Percentiles rank a stretch among this genome's conserved stretches.
Evolutionary conservation across 2,329 filamentous ascomycete genomes (phyloP).

Genomic region (Coniosporium tulheliwenetii): DNA sequence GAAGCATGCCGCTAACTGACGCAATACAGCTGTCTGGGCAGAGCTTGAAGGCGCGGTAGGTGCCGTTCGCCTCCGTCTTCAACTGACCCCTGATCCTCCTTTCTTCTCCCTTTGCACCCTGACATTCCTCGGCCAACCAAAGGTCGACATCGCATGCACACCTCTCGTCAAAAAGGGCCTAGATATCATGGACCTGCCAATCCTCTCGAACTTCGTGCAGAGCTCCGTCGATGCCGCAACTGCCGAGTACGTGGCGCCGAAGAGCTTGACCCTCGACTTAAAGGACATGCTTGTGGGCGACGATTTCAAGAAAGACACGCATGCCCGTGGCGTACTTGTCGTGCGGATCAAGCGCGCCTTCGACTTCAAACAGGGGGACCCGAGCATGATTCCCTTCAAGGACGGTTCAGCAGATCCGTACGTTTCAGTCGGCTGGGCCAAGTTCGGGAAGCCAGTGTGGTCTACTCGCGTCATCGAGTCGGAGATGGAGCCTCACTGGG

Average conservation of each 20-base stretch:
- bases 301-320: conserved; percentile 64
- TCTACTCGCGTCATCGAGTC: conserved; percentile 49
- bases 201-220: conserved; percentile 63
- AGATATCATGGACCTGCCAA: conserved; percentile 60
- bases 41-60: conserved; percentile 59
- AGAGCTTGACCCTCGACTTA: conserved; percentile 56
- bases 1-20: conserved; percentile 10
- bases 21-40: conserved; percentile 48
- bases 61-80: conserved; percentile 51
- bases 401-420: conserved; percentile 53
- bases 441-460: conserved; percentile 55
- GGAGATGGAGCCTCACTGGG: conserved; percentile 55
- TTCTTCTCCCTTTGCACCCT: conserved; percentile 63
- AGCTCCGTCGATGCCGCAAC: conserved; percentile 58
- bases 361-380: conserved; percentile 58
- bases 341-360: conserved; percentile 51
- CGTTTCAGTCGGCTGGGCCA: conserved; percentile 59
- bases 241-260: conserved; percentile 62
- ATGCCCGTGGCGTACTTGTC: conserved; percentile 46
- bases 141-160: conserved; percentile 53
- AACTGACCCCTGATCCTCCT: conserved; percentile 60
- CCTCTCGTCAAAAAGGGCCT: conserved; percentile 53
- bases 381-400: conserved; percentile 42
- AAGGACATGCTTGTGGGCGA: conserved; percentile 66
- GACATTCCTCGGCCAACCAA: conserved; percentile 61